phyloP scores from a whole-genome alignment of 441 rosid genomes.

The Daphne laureola region DNA sequence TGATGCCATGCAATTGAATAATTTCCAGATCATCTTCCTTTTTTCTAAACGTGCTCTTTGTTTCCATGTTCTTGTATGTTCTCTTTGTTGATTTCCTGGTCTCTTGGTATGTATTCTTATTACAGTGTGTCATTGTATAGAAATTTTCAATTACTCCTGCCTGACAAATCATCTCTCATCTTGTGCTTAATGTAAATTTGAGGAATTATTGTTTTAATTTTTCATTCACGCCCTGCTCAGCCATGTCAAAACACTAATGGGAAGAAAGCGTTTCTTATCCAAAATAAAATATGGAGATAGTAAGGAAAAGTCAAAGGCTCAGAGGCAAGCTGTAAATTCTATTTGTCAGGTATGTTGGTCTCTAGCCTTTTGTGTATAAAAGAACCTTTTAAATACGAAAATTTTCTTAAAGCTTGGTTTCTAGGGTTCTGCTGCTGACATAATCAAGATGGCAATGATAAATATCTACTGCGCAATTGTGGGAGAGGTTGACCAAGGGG shows the following conservation, averaged over 20 bases:
- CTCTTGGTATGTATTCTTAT: too few species aligned
- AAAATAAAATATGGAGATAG: conserved; percentile 83
- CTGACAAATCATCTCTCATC: too few species aligned
- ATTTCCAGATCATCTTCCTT: too few species aligned
- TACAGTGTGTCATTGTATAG: too few species aligned
- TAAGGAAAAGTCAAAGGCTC: conserved; percentile 85
- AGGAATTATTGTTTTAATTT: too few species aligned
- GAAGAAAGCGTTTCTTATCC: conserved; percentile 91
- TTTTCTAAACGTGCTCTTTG: too few species aligned
- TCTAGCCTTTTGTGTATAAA: conserved; percentile 3
- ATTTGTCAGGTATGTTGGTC: conserved; percentile 70
- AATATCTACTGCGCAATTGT: conserved; percentile 50
- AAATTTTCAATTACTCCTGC: too few species aligned
- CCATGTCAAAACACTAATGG: conserved; percentile 82
- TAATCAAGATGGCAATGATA: conserved; percentile 94
- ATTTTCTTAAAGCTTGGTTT: conserved; percentile 20
- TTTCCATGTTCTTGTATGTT: too few species aligned
- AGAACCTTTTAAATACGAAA: conserved; percentile 5
- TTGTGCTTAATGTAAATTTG: too few species aligned
- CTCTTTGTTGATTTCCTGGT: too few species aligned
- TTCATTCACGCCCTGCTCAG: conserved; percentile 23
- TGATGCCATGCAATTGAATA: too few species aligned
- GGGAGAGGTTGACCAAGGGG: conserved; percentile 33
- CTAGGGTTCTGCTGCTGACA: conserved; percentile 97
- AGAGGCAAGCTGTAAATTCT: conserved; percentile 98